Percentiles rank a stretch among this genome's conserved stretches.
Evolutionary conservation across 345 rosid genomes (phyloP).

Genomic region (Eucalyptus polyanthemos): DNA sequence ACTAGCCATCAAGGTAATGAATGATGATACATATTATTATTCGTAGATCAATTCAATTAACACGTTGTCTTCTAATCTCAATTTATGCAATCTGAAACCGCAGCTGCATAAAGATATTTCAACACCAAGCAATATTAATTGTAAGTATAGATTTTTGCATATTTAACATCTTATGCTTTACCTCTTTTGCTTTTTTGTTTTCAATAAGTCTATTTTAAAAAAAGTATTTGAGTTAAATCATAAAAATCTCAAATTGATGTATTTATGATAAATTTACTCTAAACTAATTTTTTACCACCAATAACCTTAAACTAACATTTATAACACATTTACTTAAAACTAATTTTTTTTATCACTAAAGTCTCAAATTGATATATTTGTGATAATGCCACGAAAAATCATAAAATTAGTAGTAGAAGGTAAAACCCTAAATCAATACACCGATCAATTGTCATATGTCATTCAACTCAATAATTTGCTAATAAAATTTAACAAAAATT

Average conservation of each 20-base stretch:
- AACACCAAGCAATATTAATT: background rate
- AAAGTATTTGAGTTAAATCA: too few relatives aligned
- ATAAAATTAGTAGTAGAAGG: too few relatives aligned
- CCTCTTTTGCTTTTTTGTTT: background rate
- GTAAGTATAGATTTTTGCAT: too few relatives aligned
- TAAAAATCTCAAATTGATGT: too few relatives aligned
- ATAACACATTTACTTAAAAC: too few relatives aligned
- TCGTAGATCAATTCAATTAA: background rate
- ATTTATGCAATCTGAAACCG: background rate
- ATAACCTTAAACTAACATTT: too few relatives aligned
- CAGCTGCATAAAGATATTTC: background rate
- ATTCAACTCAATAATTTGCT: fast-evolving
- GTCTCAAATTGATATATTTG: fast-evolving
- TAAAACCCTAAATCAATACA: too few relatives aligned
- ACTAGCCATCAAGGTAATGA: background rate
- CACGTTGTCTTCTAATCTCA: background rate
- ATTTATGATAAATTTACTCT: too few relatives aligned
- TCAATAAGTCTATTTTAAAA: background rate
- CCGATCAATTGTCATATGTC: fast-evolving
- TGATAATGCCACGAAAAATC: too few relatives aligned
- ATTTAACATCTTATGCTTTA: too few relatives aligned
- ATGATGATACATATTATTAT: background rate
- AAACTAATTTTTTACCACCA: fast-evolving
- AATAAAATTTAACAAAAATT: too few relatives aligned
- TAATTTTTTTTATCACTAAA: too few relatives aligned